Evolutionary conservation across 1,284 basidiomycete genomes (phyloP), one percentile per base, ranked within the genome.

Genomic region (Boletus hoseneyae): DNA sequence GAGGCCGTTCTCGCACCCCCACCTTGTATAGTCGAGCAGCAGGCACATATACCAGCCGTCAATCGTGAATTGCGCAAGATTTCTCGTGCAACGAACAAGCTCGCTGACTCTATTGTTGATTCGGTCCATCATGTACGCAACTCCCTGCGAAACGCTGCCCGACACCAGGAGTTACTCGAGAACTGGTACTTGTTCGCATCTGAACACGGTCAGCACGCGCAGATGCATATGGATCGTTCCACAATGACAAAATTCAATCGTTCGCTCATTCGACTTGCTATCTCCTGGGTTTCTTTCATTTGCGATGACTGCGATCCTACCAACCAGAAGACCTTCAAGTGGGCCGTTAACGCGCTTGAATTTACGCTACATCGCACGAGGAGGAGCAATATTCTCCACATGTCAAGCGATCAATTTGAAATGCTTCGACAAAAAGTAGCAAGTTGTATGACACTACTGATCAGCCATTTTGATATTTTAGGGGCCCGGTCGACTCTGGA

Each of bases 111-210:
- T 15, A 94, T 99, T 60, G 88, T 97, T 38, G 85, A 90, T 54
- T 94, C 94, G 2, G 89, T 93, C 15, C 86, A 90, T 57, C 80
- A 88, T 49, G 90, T 97, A 11, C 84, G 87, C 19, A 77, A 74
- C 18, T 81, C 85, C 2, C 73, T 95, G 36, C 73, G 74, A 40
- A 75, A 80, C 15, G 76, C 83, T 0, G 71, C 74, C 11, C 85
- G 82, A 12, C 85, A 85, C 38, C 90, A 94, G 65, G 96, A 97
- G 56, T 73, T 98, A 35, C 79, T 97, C 51, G 93, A 96, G 61
- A 95, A 92, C 64, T 99, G 96, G 90, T 99, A 93, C 65, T 75
- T 85, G 37, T 99, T 98, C 65, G 94, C 95, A n/a, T 93, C 95
- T 2, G 92, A 95, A 58, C 91, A 96, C 62, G 93, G 93, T 1